A percentile compares a stretch with the other conserved stretches of the same genome.
Conservation (phyloP, 805 yeast species). For the Candida ipomoeae region DNA sequence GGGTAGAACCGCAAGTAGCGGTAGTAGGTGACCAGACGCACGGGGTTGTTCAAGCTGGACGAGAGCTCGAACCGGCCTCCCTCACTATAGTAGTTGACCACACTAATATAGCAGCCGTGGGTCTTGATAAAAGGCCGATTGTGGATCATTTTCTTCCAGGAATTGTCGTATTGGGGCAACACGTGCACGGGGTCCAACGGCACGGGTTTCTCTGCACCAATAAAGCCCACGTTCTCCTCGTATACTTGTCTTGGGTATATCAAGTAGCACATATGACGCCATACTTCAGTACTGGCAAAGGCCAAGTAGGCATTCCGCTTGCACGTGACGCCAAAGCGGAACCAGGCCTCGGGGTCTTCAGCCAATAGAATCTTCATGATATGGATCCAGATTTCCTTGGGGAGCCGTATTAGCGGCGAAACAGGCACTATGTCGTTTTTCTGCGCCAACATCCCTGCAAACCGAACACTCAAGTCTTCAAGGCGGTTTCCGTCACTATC, state of each 20-base stretch:
- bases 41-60: constrained; percentile 66
- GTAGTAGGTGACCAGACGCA: constrained; percentile 81
- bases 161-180: constrained; percentile 27
- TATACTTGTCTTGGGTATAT: constrained; percentile 55
- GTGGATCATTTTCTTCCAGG: constrained; percentile 49
- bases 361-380: constrained; percentile 47
- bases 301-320: constrained; percentile 53
- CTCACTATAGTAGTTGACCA: constrained; percentile 76
- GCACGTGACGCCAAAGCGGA: constrained; percentile 57
- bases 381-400: constrained; percentile 54
- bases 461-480: constrained; percentile 15
- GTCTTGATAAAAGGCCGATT: constrained; percentile 76
- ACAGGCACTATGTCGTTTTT: constrained; percentile 27
- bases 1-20: constrained; percentile 78
- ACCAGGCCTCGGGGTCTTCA: constrained; percentile 60
- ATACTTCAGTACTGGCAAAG: constrained; percentile 47
- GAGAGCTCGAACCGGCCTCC: constrained; percentile 72
- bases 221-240: constrained; percentile 43
- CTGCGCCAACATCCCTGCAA: constrained; percentile 24
- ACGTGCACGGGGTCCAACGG: constrained; percentile 30
- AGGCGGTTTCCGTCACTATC: constrained; percentile 10
- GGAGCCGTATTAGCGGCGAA: constrained; percentile 35
- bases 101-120: constrained; percentile 81
- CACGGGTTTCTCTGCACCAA: constrained; percentile 26
- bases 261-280: constrained; percentile 47